Conservation (phyloP, 2,329 filamentous ascomycete genomes). For the Microsporum ferrugineum region DNA sequence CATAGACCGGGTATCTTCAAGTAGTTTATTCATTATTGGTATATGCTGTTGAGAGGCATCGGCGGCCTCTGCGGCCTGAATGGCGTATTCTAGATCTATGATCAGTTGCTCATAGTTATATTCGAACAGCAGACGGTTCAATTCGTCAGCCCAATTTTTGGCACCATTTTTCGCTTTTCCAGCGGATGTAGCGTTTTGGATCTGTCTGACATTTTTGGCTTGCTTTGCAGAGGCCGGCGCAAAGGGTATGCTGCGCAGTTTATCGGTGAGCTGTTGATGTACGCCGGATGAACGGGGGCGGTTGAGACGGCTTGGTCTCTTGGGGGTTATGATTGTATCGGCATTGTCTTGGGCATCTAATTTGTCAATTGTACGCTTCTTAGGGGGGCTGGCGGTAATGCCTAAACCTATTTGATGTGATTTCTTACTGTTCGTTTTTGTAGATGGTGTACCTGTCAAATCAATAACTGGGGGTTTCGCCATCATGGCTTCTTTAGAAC, state of each 20-base stretch:
- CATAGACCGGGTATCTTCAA: not conserved
- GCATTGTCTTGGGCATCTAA: not conserved
- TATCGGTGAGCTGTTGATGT: not conserved
- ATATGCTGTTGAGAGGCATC: not conserved
- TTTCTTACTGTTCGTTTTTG: not conserved
- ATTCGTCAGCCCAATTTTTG: not conserved
- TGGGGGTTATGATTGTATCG: not conserved
- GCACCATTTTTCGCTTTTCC: not conserved
- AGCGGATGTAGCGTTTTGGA: not conserved
- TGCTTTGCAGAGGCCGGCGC: not conserved
- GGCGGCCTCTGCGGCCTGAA: not conserved
- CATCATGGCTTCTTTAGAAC: not conserved
- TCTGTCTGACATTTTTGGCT: not conserved
- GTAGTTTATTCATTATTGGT: not conserved
- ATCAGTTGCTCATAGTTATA: not conserved
- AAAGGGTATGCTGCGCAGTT: not conserved
- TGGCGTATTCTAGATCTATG: not conserved
- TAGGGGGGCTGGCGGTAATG: constrained; percentile 21
- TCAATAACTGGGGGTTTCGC: not conserved
- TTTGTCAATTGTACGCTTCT: constrained; percentile 2
- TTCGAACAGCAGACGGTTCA: not conserved
- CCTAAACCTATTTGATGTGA: constrained; percentile 17
- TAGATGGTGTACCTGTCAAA: not conserved
- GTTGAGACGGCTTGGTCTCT: not conserved
- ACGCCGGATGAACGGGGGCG: not conserved